phyloP scores from a whole-genome alignment of 805 yeast genomes.

The Sugiyamaella mastotermitis region DNA sequence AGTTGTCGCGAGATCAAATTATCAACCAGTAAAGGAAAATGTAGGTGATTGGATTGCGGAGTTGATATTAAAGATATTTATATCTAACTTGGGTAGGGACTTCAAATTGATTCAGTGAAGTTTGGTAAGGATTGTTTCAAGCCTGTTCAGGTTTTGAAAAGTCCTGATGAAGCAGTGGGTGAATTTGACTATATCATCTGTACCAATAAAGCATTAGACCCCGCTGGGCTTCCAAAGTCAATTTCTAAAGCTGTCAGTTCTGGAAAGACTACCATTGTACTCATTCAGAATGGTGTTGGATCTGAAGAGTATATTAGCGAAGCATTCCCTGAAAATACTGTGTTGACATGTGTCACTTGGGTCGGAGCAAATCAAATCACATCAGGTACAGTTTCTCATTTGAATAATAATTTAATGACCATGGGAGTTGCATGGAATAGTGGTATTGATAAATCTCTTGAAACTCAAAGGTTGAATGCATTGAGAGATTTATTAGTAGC shows the following conservation, averaged over 20 bases:
- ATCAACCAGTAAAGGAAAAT: conserved; percentile 11
- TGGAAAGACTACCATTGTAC: conserved; percentile 12
- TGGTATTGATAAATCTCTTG: conserved; percentile 31
- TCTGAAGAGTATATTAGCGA: conserved; percentile 11
- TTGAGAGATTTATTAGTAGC: conserved; percentile 34
- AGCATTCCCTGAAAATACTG: conserved; percentile 14
- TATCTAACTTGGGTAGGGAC: too few species aligned
- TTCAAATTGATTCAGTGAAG: conserved; percentile 7
- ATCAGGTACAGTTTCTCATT: conserved; percentile 31
- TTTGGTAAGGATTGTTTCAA: conserved; percentile 9
- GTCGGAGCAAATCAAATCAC: conserved; percentile 12
- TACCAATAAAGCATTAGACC: conserved; percentile 17
- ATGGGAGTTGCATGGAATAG: conserved; percentile 41
- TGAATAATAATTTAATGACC: conserved; percentile 40
- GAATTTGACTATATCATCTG: conserved; percentile 12
- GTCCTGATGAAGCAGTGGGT: conserved; percentile 3
- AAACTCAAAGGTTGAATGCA: conserved; percentile 25
- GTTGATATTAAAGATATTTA: too few species aligned
- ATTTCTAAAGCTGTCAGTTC: conserved; percentile 11
- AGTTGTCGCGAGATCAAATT: conserved; percentile 17
- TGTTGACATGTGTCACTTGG: conserved; percentile 18
- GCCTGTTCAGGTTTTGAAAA: conserved; percentile 11
- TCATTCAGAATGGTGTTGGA: conserved; percentile 19
- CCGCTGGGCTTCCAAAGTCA: conserved; percentile 30
- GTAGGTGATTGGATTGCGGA: conserved; percentile 5